Conservation (phyloP, 148 eudicot species). For the Limonium bicolor region DNA sequence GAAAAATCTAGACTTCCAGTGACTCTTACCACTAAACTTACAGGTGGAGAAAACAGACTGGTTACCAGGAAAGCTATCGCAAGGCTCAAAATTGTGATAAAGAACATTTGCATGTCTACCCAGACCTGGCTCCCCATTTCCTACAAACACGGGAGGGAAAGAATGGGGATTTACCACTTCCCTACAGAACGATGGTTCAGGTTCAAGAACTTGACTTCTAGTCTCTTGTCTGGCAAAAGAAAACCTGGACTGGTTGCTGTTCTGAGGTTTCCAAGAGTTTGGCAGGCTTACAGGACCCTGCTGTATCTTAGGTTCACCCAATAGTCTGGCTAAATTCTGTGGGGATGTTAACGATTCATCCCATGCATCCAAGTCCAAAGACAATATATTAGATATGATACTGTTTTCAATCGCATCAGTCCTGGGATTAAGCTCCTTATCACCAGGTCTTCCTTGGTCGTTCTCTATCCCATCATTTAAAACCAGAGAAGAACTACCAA, state of each 20-base stretch:
- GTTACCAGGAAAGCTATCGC: slow-evolving; percentile 24
- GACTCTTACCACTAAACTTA: slow-evolving; percentile 48
- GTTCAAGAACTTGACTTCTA: slow-evolving; percentile 17
- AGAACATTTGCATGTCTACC: slow-evolving; percentile 25
- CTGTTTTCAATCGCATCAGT: slow-evolving; percentile 58
- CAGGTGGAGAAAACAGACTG: slow-evolving; percentile 25
- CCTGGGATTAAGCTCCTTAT: slow-evolving; percentile 22
- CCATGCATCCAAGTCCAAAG: slow-evolving; percentile 77
- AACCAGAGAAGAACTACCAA: slow-evolving; percentile 17
- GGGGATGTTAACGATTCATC: slow-evolving; percentile 65
- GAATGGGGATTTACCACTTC: slow-evolving; percentile 17
- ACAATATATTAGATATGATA: slow-evolving; percentile 80
- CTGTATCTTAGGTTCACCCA: slow-evolving; percentile 47
- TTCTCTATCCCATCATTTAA: slow-evolving; percentile 22
- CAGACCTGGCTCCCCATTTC: slow-evolving; percentile 21
- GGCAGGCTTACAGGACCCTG: slow-evolving; percentile 29
- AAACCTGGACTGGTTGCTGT: slow-evolving; percentile 79
- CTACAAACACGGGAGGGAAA: slow-evolving; percentile 23
- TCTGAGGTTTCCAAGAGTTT: slow-evolving; percentile 48
- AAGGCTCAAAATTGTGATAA: slow-evolving; percentile 22
- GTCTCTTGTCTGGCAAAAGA: slow-evolving; percentile 86
- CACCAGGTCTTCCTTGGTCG: slow-evolving; percentile 25
- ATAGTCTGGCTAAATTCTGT: slow-evolving; percentile 50
- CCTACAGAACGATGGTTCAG: slow-evolving; percentile 23
- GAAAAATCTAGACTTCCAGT: neutral